Conservation (phyloP, 768 basidiomycete species). For the Boletus rubroflammeus region DNA sequence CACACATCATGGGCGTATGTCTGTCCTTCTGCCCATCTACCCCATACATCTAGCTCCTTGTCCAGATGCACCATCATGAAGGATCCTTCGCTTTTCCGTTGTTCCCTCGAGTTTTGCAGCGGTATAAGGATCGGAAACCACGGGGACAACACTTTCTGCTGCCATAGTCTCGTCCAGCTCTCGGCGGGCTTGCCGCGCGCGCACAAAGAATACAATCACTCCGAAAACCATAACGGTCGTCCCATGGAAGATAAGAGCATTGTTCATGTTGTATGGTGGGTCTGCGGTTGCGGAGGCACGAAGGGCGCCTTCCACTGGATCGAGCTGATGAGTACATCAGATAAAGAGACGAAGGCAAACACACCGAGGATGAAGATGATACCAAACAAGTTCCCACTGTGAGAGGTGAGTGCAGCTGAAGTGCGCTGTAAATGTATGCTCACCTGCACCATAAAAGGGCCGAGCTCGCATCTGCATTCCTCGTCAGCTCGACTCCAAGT, state of each 20-base stretch:
- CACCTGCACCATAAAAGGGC: constrained; percentile 75
- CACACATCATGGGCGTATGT: neutral
- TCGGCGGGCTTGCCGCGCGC: constrained; percentile 61
- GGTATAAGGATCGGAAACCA: neutral
- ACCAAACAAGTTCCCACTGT: constrained; percentile 63
- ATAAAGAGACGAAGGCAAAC: constrained; percentile 19
- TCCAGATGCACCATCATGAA: neutral
- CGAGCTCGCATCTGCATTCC: constrained; percentile 74
- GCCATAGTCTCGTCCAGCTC: constrained; percentile 56
- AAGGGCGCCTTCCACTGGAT: constrained; percentile 60
- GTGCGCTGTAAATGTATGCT: constrained; percentile 21
- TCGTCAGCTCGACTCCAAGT: constrained; percentile 73
- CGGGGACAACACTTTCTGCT: neutral
- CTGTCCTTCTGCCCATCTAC: neutral
- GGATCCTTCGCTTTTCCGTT: neutral
- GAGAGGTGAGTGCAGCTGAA: neutral
- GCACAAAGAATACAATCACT: constrained; percentile 46
- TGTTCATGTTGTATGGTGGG: constrained; percentile 73
- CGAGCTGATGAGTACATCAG: neutral
- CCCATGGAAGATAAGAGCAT: constrained; percentile 66
- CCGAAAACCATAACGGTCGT: constrained; percentile 41
- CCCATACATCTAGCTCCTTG: neutral
- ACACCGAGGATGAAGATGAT: constrained; percentile 61
- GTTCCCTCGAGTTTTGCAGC: neutral
- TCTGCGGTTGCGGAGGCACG: constrained; percentile 55